Base-by-base conservation (phyloP, 768 basidiomycete species). In the Trichaptum fuscoviolaceum region DNA sequence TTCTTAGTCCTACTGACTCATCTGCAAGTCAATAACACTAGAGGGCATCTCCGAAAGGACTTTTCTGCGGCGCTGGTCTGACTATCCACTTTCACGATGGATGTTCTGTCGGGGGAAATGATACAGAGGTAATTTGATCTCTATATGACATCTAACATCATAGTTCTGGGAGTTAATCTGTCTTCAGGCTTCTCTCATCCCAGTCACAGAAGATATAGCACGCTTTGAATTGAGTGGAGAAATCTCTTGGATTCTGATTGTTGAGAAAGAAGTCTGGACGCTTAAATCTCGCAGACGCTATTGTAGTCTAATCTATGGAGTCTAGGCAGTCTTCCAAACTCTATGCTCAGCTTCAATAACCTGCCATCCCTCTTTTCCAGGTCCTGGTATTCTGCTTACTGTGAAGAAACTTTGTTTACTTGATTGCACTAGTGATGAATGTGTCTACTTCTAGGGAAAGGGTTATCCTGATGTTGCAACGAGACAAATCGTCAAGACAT, bases 391-490 rank as follows among this genome's bases (percentile, higher is more conserved):
- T 23, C 80, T 95, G 58, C 83, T 96, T 71, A 96, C 95, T 5
- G 95, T 93, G 68, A 62, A 75, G 65, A 4, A 9, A 12, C 59
- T 58, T 35, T 63, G 9, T 58, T 30, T 36, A 20, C 64, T 42
- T 34, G 20, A 58, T 35, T 20, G 63, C 10, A 65, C 30, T 8
- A 25, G 42, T n/a, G 35, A 24, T 65, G 42, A 59, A 58, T n/a
- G 25, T 63, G 34, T 59, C 60, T 64, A 35, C 24, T 27, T 35
- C 1, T 70, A 97, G 95, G 97, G 97, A 0, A 99, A 97, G 75
- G 97, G 97, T 2, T 99, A 96, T 76, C 97, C 97, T 0, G 97
- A 99, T 73, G 77, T 97, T 4, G 90, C 95, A 2, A 96, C 97
- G 0, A 84, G 95, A 7, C 88, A 96, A 69, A 82, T 99, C 7